Base-by-base conservation (phyloP, 345 rosid genomes). In the Dipteronia dyeriana region DNA sequence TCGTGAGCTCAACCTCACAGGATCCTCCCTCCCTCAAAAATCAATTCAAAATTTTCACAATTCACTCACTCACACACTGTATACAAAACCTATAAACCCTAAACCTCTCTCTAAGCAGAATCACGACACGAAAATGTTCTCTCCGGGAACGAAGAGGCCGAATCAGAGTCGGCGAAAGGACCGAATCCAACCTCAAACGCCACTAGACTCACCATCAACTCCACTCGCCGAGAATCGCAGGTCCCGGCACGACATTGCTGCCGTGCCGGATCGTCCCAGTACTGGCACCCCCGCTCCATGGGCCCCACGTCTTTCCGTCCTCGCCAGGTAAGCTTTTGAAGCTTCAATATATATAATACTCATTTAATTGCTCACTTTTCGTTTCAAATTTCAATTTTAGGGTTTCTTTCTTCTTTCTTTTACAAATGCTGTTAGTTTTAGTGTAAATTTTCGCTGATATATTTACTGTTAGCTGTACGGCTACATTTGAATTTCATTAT, bases 261-360 rank as follows among this genome's bases (percentile, higher is more conserved):
- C 83, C 49, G 81, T 88, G 60, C 91, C 91, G 66, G 85, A 86
- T 77, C 92, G 93, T 14, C 97, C 97, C 9, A 63, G 23, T 80
- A 86, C 95, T 25, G 98, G 99, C 22, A 92, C 98, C 77, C 97
- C 98, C 2, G 94, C 93, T 57, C 96, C 99, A 65, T 93, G 97
- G 98, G 96, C 91, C 59, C 88, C 97, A 72, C 97, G 92, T 81
- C 82, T 95, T 41, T 95, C 98, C 19, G 92, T 92, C 78, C 95
- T 95, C 59, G 95, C 99, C 76, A 87, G 98, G 99, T 95, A 79
- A 29, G 25, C 13, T 16, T 53, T 53, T 53, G 7, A 53, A 53
- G 59, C n/a, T 17, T 53, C 59, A 53, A 53, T 53, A 53, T 1
- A 17, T 53, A 53, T 12, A 16, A 53, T 12, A 16, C 20, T 14